Evolutionary conservation across 371 early-diverging fungal genomes (phyloP).

Genomic region (Zychaea mexicana): DNA sequence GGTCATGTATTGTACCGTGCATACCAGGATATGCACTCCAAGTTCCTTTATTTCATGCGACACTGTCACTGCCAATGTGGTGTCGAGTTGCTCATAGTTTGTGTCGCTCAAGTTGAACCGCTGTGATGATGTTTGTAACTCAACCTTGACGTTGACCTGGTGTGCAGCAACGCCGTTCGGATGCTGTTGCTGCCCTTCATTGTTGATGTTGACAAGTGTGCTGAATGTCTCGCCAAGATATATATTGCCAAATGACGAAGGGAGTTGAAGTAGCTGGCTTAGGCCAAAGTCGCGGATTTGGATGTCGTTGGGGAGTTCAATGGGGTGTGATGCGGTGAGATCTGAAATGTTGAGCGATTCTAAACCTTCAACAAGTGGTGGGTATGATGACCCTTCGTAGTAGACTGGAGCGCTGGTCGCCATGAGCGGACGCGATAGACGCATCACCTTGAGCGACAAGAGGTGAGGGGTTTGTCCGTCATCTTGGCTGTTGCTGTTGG

Average conservation of each 20-base stretch:
- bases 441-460: slow-evolving; percentile 90
- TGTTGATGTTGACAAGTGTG: slow-evolving; percentile 84
- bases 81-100: slow-evolving; percentile 33
- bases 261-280: slow-evolving; percentile 69
- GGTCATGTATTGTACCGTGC: slow-evolving; percentile 80
- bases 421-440: slow-evolving; percentile 83
- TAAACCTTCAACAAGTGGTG: slow-evolving; percentile 33
- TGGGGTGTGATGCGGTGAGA: slow-evolving; percentile 37
- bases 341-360: slow-evolving; percentile 48
- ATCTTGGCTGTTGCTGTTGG: slow-evolving; percentile 27
- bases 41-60: slow-evolving; percentile 95
- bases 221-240: slow-evolving; percentile 94
- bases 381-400: slow-evolving; percentile 37
- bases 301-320: slow-evolving; percentile 16
- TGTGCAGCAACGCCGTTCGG: slow-evolving; percentile 49
- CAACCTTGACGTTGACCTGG: slow-evolving; percentile 78
- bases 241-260: slow-evolving; percentile 84
- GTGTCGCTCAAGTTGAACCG: slow-evolving; percentile 79
- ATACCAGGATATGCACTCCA: slow-evolving; percentile 89
- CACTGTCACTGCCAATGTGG: slow-evolving; percentile 73
- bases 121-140: slow-evolving; percentile 85
- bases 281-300: slow-evolving; percentile 64
- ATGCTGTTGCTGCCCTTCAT: slow-evolving; percentile 56
- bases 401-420: slow-evolving; percentile 55
- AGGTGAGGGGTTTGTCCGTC: slow-evolving; percentile 60